Conservation (phyloP, 2,329 filamentous ascomycete genomes). For the Microsporum ferrugineum region DNA sequence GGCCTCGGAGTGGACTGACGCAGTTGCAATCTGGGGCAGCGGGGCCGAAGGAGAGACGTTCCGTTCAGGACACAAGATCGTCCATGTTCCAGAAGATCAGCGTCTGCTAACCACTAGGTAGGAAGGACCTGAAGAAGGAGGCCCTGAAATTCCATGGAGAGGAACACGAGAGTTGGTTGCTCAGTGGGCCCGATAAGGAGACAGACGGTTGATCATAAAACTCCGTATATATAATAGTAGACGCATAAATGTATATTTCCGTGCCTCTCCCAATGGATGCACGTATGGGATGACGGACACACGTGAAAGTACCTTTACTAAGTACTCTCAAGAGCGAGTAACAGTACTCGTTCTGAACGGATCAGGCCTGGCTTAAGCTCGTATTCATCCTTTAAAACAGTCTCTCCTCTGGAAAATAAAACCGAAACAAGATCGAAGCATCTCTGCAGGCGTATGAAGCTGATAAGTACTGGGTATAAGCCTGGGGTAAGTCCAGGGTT, state of each 20-base stretch:
- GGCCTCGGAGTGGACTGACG: neutral
- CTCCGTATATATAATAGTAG: neutral
- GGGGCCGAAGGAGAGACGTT: neutral
- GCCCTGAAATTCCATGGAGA: neutral
- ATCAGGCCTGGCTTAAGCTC: neutral
- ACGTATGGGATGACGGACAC: no score
- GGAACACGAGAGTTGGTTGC: neutral
- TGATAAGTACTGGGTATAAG: neutral
- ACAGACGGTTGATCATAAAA: neutral
- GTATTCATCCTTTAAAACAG: neutral
- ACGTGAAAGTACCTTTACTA: neutral
- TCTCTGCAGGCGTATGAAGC: neutral
- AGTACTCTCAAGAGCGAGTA: neutral
- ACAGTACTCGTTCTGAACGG: neutral
- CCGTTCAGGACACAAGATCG: neutral
- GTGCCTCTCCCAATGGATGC: neutral
- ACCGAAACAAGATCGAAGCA: neutral
- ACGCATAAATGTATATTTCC: neutral
- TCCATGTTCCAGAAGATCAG: neutral
- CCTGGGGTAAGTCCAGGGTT: neutral
- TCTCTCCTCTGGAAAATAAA: neutral
- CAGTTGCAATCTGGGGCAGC: neutral
- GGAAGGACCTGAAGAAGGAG: neutral
- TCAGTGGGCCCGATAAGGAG: neutral
- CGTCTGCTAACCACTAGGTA: neutral